phyloP scores from a whole-genome alignment of 768 basidiomycete species.

The Fomitopsis serialis region DNA sequence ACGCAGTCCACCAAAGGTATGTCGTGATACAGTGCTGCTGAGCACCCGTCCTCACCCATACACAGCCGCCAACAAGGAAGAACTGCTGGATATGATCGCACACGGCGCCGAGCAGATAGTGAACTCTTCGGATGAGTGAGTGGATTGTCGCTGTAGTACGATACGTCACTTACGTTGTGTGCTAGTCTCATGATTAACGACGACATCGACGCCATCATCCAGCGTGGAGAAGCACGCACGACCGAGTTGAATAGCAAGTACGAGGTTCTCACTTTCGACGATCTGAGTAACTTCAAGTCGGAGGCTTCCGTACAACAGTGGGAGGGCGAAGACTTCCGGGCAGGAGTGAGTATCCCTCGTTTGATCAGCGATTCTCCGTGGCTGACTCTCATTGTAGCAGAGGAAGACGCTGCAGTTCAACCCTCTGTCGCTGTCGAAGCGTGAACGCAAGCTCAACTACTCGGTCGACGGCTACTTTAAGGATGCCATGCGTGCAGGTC shows the following conservation, averaged over 20 bases:
- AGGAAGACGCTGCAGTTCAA: slow-evolving; percentile 71
- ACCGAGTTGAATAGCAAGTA: slow-evolving; percentile 87
- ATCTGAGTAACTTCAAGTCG: slow-evolving; percentile 94
- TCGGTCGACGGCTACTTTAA: slow-evolving; percentile 96
- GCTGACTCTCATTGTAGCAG: slow-evolving; percentile 23
- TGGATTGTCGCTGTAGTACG: slow-evolving; percentile 3
- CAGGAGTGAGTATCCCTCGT: slow-evolving; percentile 41
- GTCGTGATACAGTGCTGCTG: slow-evolving; percentile 6
- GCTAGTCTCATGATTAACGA: slow-evolving; percentile 70
- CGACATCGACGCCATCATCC: slow-evolving; percentile 93
- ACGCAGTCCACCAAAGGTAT: slow-evolving; percentile 74
- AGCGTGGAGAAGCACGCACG: slow-evolving; percentile 86
- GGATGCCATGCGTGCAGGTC: slow-evolving; percentile 77
- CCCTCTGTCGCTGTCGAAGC: slow-evolving; percentile 83
- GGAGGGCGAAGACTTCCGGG: slow-evolving; percentile 92
- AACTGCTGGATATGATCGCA: slow-evolving; percentile 95
- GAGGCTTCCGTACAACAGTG: slow-evolving; percentile 89
- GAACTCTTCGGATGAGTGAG: slow-evolving; percentile 69
- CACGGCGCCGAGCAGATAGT: slow-evolving; percentile 98
- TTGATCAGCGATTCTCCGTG: not conserved
- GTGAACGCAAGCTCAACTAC: slow-evolving; percentile 91
- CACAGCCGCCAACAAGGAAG: slow-evolving; percentile 90
- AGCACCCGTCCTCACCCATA: not conserved
- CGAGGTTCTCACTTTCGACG: slow-evolving; percentile 88
- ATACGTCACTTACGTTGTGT: not conserved